These are phyloP conservation scores for Lasiosphaeria hispida DNA, from an alignment of 495 filamentous ascomycete species.

Conservation along the genomic window DNA sequence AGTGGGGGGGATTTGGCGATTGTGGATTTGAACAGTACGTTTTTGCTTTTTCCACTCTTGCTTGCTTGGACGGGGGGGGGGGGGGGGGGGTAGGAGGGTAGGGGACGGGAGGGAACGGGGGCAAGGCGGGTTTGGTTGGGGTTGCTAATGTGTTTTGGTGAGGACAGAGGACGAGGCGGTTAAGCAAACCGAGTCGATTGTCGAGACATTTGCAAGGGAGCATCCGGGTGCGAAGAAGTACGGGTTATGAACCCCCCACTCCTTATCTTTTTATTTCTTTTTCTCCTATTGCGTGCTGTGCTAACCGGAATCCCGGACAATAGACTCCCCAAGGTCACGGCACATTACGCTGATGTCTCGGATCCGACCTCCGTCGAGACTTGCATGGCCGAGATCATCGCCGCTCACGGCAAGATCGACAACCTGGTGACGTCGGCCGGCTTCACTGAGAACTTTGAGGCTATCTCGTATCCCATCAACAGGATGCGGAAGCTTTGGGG, in stretches of 20 bases:
- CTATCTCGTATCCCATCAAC: slow-evolving; percentile 82
- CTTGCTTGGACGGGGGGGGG: too few species aligned
- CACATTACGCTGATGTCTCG: slow-evolving; percentile 86
- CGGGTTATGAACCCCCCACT: slow-evolving; percentile 19
- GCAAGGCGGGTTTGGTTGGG: too few species aligned
- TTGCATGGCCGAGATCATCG: slow-evolving; percentile 65
- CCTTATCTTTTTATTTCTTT: not conserved
- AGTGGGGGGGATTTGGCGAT: slow-evolving; percentile 88
- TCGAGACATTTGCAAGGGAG: slow-evolving; percentile 70
- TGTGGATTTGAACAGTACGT: slow-evolving; percentile 87
- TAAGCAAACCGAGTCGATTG: slow-evolving; percentile 66
- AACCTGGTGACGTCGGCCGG: slow-evolving; percentile 92
- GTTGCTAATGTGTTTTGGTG: not conserved
- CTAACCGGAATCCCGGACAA: not conserved
- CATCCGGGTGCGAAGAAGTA: slow-evolving; percentile 73
- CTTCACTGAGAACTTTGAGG: slow-evolving; percentile 93
- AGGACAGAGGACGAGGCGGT: slow-evolving; percentile 75
- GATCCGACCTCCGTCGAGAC: slow-evolving; percentile 69
- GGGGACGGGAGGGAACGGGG: not conserved
- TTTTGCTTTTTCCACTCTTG: not conserved
- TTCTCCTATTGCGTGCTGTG: not conserved
- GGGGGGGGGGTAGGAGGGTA: too few species aligned
- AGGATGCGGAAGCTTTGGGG: slow-evolving; percentile 88
- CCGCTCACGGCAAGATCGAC: slow-evolving; percentile 77
- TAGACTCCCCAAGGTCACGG: slow-evolving; percentile 77